Base-by-base conservation (phyloP, 2,329 filamentous ascomycete genomes). In the Curvularia sp. region DNA sequence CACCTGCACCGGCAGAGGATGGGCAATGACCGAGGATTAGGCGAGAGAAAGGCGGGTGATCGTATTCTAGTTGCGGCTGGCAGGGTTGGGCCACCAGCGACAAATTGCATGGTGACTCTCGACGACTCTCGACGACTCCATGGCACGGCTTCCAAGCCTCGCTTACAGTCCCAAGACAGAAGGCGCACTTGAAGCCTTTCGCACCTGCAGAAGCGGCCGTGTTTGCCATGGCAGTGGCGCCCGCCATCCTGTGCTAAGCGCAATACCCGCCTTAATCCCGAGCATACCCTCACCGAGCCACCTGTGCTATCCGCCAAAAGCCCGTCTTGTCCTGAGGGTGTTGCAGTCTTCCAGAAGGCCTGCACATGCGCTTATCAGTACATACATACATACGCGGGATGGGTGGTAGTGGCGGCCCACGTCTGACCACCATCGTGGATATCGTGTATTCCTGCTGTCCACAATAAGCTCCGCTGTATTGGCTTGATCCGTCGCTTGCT, bases 251-350 rank as follows among this genome's bases (percentile, higher is more conserved):
- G 46, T 36, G 13, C 21, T 49, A 57, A 57, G 49, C 55, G 55
- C 43, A 27, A 46, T 49, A n/a, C 39, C 55, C 55, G 51, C 39
- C 18, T 55, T 58, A 58, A 55, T 50, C 51, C 55, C 55, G 55
- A 51, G 25, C 43, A 12, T 47, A 25, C 18, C 42, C 49, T 48
- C 25, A 42, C 10, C 7, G 13, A 23, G 32, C 42, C 12, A 30
- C 55, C 15, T 27, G 27, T 23, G 28, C 43, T 46, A 42, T 49
- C 55, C 52, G 45, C 30, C 39, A 36, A 21, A 30, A 19, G 43
- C 43, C 43, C 43, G 7, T 30, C n/a, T 9, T 30, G 43, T n/a
- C 43, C 27, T 46, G 43, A 2, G 8, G n/a, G 3, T n/a, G 8
- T 15, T 6, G 23, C 27, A 18, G 23, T 23, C 28, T 57, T 57